Percentiles rank a stretch among this genome's conserved stretches.
Conservation (phyloP, 83 land plant genomes). For the Thuja plicata region DNA sequence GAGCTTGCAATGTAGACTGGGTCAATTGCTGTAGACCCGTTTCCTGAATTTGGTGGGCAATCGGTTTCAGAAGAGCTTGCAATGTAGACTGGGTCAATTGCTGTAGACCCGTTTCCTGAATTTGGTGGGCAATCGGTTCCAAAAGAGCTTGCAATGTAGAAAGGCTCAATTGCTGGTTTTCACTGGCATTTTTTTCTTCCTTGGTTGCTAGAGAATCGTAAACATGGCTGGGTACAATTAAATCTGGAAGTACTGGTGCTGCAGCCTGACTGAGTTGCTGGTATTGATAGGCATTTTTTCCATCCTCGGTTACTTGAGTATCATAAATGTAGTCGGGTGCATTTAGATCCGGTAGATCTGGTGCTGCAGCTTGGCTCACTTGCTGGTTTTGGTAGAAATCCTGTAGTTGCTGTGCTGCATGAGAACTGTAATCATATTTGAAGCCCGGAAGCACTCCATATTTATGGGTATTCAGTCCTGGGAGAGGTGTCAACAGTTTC, state of each 20-base stretch:
- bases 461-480: conserved; percentile 16
- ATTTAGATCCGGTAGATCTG: background rate
- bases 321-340: background rate
- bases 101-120: background rate
- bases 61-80: background rate
- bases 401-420: conserved; percentile 29
- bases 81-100: no score
- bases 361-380: conserved; percentile 17
- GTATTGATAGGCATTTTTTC: background rate
- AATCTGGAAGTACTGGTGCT: background rate
- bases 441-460: conserved; percentile 16
- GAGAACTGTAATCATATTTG: conserved; percentile 23
- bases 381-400: conserved; percentile 23
- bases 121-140: background rate
- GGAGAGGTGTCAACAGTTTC: background rate
- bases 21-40: background rate
- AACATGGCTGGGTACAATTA: no score
- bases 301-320: no score
- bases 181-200: no score
- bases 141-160: background rate
- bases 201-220: no score
- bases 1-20: background rate
- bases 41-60: background rate
- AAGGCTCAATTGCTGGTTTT: no score
- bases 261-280: background rate